Evolutionary conservation across 768 basidiomycete genomes (phyloP).

Genomic region (Mycena rosella): DNA sequence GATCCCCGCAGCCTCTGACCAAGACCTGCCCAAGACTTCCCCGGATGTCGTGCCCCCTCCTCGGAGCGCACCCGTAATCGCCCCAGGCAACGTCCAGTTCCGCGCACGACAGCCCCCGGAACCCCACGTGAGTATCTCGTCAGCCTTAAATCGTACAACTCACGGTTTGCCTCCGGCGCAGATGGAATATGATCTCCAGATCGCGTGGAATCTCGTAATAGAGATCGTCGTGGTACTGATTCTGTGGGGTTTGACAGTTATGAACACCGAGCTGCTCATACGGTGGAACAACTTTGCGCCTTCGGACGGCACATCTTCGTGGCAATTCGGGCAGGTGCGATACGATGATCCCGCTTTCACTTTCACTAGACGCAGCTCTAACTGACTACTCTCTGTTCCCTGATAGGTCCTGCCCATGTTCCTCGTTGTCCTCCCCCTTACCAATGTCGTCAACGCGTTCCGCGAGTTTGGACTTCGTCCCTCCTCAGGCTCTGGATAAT

Average conservation of each 20-base stretch:
- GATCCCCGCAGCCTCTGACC: conserved; percentile 2
- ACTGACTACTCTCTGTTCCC: background rate
- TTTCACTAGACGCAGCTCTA: background rate
- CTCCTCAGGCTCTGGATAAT: too few species aligned
- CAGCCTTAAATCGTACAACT: background rate
- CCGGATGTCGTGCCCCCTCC: background rate
- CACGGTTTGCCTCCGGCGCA: background rate
- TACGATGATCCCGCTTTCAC: too few species aligned
- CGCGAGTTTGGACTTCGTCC: conserved; percentile 6
- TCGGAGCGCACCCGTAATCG: background rate
- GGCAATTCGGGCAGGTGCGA: conserved; percentile 41
- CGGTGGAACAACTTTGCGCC: conserved; percentile 26
- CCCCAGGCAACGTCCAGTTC: background rate
- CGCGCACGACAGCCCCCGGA: background rate
- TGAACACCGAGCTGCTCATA: conserved; percentile 40
- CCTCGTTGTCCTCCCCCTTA: conserved; percentile 32
- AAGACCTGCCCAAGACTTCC: background rate
- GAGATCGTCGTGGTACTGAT: conserved; percentile 28
- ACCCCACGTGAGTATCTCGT: background rate
- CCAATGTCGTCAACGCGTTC: conserved; percentile 35
- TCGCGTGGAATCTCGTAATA: conserved; percentile 35
- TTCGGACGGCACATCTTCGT: conserved; percentile 3
- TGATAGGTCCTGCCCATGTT: conserved; percentile 41
- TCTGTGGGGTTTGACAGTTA: conserved; percentile 35
- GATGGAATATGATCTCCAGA: conserved; percentile 33